These are phyloP conservation scores for Heterobasidion annosum DNA, from an alignment of 1,284 basidiomycete genomes.

Conservation along the genomic window DNA sequence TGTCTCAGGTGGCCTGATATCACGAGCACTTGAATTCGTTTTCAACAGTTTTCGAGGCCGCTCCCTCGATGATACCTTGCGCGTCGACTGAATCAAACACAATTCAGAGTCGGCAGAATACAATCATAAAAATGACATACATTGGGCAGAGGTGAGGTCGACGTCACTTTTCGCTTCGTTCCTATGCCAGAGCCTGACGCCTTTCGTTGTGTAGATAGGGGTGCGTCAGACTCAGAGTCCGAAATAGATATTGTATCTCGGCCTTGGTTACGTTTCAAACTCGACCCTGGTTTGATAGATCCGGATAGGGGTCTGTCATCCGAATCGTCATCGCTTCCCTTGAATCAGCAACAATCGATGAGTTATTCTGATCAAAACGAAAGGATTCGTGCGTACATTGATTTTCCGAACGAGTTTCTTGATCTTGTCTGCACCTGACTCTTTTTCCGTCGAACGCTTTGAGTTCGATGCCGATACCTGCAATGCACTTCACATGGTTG, in stretches of 20 bases:
- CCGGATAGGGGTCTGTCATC: neutral
- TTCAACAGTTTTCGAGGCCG: neutral
- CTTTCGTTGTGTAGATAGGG: neutral
- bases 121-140: neutral
- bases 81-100: neutral
- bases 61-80: neutral
- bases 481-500: neutral
- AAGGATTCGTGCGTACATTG: neutral
- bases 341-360: neutral
- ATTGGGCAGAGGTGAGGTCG: neutral
- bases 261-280: neutral
- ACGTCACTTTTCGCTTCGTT: neutral
- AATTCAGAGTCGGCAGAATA: neutral
- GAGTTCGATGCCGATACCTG: neutral
- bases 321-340: neutral
- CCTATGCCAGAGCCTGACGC: neutral
- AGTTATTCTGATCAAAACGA: neutral
- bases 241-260: neutral
- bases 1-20: neutral
- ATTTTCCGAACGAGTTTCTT: constrained; percentile 1
- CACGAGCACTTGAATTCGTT: neutral
- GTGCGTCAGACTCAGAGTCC: neutral
- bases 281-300: neutral
- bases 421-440: neutral
- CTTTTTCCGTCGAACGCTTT: neutral